Base-by-base conservation (phyloP, 1,139 yeast genomes). In the Taiozyma sp. region DNA sequence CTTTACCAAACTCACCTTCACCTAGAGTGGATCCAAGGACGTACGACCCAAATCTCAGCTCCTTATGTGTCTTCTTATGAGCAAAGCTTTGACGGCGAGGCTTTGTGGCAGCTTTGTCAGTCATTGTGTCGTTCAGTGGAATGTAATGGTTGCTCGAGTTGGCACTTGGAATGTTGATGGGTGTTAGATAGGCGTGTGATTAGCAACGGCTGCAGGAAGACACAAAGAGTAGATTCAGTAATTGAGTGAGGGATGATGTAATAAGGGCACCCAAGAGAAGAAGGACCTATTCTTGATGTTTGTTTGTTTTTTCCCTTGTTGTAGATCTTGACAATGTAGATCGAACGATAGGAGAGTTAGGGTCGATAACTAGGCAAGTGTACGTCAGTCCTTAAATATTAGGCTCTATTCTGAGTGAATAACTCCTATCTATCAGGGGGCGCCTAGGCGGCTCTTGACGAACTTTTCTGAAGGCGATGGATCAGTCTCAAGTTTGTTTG, bases 1-100 rank as follows among this genome's bases (percentile, higher is more conserved):
- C 99, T 68, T 91, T 91, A 53, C 98, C 99, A 68, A 93, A 93
- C 66, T 93, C 98, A 44, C 99, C 99, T 70, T 91, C 97, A 41
- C 99, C 99, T n/a, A 93, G 72, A 1, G 98, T 91, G 22, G 96
- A 85, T 4, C 98, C 98, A 8, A 93, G 76, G 37, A 88, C 80
- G 64, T 91, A 93, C 39, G 88, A 83, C 37, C 98, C 98, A 65
- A 93, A 90, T 44, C 91, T 75, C 53, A 80, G 83, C 60, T 60
- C 68, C 56, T 57, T 61, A 47, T 58, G 59, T 2, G 57, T 40
- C 32, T 55, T 58, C 39, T 53, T 59, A 29, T 44, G 40, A 16
- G 50, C 55, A 46, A 61, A 60, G 47, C 63, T 60, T 48, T 60
- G 63, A 19, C 63, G 63, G 42, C 59, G 61, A 16, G 59, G 52